A percentile compares a stretch with the other conserved stretches of the same genome.
phyloP scores from a whole-genome alignment of 2,329 filamentous ascomycete species.

The Epichloe uncinata region DNA sequence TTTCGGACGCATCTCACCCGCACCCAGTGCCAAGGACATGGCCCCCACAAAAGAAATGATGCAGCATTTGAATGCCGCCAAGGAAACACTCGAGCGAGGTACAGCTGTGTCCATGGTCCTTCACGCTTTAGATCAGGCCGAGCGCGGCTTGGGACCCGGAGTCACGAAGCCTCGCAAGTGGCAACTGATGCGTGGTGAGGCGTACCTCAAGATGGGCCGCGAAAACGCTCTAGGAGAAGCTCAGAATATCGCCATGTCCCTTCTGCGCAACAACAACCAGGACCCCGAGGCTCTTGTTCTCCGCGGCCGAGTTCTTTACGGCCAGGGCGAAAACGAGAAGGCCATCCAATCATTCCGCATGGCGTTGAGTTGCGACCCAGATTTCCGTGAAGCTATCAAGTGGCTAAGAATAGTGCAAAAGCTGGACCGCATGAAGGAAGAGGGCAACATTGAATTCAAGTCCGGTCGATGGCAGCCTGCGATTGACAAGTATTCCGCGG shows the following conservation, averaged over 20 bases:
- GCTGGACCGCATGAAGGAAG: slow-evolving; percentile 83
- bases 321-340: slow-evolving; percentile 89
- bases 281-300: slow-evolving; percentile 91
- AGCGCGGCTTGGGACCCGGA: slow-evolving; percentile 61
- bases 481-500: slow-evolving; percentile 71
- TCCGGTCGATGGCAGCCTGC: slow-evolving; percentile 65
- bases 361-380: slow-evolving; percentile 80
- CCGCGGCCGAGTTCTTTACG: slow-evolving; percentile 75
- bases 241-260: slow-evolving; percentile 78
- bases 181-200: slow-evolving; percentile 84
- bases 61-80: slow-evolving; percentile 65
- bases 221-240: slow-evolving; percentile 82
- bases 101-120: slow-evolving; percentile 82
- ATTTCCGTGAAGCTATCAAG: slow-evolving; percentile 79
- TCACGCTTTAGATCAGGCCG: slow-evolving; percentile 82
- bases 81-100: slow-evolving; percentile 60
- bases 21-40: slow-evolving; percentile 74
- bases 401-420: slow-evolving; percentile 84
- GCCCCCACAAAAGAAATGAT: slow-evolving; percentile 72
- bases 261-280: slow-evolving; percentile 75
- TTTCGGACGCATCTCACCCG: slow-evolving; percentile 66
- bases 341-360: slow-evolving; percentile 85
- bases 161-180: slow-evolving; percentile 80
- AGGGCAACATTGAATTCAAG: slow-evolving; percentile 87
- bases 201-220: slow-evolving; percentile 84